phyloP scores from a whole-genome alignment of 2,329 filamentous ascomycete species.

The Penicillium sp. region DNA sequence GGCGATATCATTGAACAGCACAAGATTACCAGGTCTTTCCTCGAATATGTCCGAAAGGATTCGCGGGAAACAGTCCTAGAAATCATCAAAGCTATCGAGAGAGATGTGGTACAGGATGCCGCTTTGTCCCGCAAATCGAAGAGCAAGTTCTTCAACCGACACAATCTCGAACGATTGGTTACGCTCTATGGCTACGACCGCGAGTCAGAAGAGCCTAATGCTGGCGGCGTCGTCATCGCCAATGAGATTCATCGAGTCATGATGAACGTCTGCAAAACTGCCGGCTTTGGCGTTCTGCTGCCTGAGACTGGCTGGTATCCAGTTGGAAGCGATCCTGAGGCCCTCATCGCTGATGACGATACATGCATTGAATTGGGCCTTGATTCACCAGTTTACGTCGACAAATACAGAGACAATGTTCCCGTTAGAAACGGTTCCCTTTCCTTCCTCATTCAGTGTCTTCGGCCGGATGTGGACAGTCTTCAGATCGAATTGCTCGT shows the following conservation, averaged over 20 bases:
- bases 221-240: conserved; percentile 54
- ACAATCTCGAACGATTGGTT: conserved; percentile 67
- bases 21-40: conserved; percentile 64
- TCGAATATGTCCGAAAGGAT: conserved; percentile 74
- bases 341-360: conserved; percentile 46
- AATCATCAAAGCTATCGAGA: conserved; percentile 66
- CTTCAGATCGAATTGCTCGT: conserved; percentile 78
- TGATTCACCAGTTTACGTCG: conserved; percentile 66
- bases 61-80: conserved; percentile 71
- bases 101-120: conserved; percentile 69
- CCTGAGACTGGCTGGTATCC: conserved; percentile 82
- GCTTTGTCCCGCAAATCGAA: conserved; percentile 71
- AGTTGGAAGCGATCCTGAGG: conserved; percentile 60
- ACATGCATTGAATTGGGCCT: conserved; percentile 60
- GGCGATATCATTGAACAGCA: conserved; percentile 76
- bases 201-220: conserved; percentile 44
- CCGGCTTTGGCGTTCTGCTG: conserved; percentile 69
- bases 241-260: conserved; percentile 73
- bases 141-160: conserved; percentile 69
- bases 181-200: conserved; percentile 61
- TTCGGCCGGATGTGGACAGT: conserved; percentile 78
- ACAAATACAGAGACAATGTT: conserved; percentile 62
- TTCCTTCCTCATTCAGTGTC: conserved; percentile 70
- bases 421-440: conserved; percentile 76
- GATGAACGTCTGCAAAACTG: conserved; percentile 67